Conservation (phyloP, 2,329 filamentous ascomycete species). For the Calonectria multiphialidica region DNA sequence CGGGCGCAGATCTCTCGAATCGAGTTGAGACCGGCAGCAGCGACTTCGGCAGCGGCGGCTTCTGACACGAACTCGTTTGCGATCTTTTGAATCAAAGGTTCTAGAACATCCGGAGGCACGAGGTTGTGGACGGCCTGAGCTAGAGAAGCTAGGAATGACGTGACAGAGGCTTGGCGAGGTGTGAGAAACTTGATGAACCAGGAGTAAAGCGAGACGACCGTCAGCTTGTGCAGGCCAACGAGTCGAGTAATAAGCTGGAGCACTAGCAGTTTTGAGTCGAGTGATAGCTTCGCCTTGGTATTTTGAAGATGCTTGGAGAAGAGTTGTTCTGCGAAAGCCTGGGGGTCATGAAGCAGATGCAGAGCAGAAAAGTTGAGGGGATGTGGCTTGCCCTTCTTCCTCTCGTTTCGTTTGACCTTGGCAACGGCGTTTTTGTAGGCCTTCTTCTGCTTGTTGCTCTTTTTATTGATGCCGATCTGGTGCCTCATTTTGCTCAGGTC, state of each 20-base stretch:
- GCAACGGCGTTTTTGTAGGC: slow-evolving; percentile 83
- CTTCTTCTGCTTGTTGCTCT: slow-evolving; percentile 88
- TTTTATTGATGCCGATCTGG: slow-evolving; percentile 94
- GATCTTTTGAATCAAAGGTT: slow-evolving; percentile 93
- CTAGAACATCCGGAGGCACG: slow-evolving; percentile 91
- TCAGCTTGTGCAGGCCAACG: slow-evolving; percentile 92
- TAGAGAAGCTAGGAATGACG: slow-evolving; percentile 90
- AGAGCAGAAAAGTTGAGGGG: slow-evolving; percentile 96
- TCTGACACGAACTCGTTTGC: slow-evolving; percentile 99
- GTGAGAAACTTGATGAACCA: slow-evolving; percentile 96
- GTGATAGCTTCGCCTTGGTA: slow-evolving; percentile 83
- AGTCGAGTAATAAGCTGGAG: slow-evolving; percentile 91
- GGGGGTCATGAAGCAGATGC: slow-evolving; percentile 92
- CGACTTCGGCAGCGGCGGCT: slow-evolving; percentile 90
- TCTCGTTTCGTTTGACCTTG: slow-evolving; percentile 85
- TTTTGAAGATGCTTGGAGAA: slow-evolving; percentile 94
- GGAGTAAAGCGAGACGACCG: slow-evolving; percentile 90
- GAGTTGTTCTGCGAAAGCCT: slow-evolving; percentile 90
- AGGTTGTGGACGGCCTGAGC: slow-evolving; percentile 92
- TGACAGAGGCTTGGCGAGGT: slow-evolving; percentile 89
- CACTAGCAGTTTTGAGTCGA: slow-evolving; percentile 91
- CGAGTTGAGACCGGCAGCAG: slow-evolving; percentile 90
- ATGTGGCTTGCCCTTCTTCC: slow-evolving; percentile 89
- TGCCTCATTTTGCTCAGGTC: slow-evolving; percentile 88
- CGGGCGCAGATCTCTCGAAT: slow-evolving; percentile 94